Conservation (phyloP, 108 stramenopile species). For the Conticribra weissflogii region DNA sequence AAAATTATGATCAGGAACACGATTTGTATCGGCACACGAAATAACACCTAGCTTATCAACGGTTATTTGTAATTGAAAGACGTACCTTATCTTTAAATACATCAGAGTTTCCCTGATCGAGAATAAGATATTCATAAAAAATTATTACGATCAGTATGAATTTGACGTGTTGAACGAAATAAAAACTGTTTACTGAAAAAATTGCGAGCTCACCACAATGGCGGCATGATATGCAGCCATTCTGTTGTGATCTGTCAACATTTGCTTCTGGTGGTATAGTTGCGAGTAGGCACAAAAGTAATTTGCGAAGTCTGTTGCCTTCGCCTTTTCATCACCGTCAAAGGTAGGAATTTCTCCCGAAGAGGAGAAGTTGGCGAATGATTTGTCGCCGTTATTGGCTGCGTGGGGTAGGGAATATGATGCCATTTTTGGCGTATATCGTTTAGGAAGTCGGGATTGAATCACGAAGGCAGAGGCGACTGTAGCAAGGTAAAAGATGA, state of each 20-base stretch:
- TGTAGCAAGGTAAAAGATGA: not conserved
- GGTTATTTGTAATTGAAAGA: too few relatives aligned
- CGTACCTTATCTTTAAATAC: constrained; percentile 92
- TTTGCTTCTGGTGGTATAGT: constrained; percentile 98
- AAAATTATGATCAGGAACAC: too few relatives aligned
- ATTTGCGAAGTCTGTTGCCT: constrained; percentile 93
- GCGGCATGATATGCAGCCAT: constrained; percentile 98
- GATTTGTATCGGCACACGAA: too few relatives aligned
- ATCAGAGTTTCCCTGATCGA: constrained; percentile 85
- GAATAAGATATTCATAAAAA: too few relatives aligned
- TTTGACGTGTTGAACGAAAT: too few relatives aligned
- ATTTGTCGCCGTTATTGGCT: constrained; percentile 9
- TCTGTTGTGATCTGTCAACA: constrained; percentile 97
- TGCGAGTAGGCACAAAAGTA: constrained; percentile 95
- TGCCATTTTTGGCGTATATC: not conserved
- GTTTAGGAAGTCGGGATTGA: not conserved
- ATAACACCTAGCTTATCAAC: too few relatives aligned
- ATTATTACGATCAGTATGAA: too few relatives aligned
- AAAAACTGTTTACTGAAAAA: too few relatives aligned
- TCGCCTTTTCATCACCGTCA: constrained; percentile 80
- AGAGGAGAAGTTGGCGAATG: constrained; percentile 67
- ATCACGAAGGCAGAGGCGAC: not conserved
- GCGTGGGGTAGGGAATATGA: not conserved
- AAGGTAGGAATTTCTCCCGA: constrained; percentile 82
- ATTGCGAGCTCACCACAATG: constrained; percentile 76